Conservation (phyloP, 768 basidiomycete species). For the Epithele typhae region DNA sequence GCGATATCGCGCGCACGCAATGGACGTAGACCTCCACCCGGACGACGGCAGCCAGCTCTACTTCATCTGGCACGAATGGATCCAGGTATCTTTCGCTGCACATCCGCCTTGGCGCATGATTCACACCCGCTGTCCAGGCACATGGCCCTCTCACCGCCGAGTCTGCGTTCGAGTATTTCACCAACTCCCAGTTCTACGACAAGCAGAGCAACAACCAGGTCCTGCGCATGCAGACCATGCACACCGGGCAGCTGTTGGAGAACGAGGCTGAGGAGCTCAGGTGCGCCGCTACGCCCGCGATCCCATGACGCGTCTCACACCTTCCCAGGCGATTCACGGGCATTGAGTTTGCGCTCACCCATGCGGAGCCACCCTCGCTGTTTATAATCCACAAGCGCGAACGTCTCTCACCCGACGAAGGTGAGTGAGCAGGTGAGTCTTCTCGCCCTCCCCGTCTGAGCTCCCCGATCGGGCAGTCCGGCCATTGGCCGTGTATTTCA, state of each 20-base stretch:
- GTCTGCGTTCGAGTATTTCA: slow-evolving; percentile 88
- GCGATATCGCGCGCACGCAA: slow-evolving; percentile 14
- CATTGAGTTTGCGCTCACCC: slow-evolving; percentile 81
- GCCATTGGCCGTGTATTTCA: slow-evolving; percentile 80
- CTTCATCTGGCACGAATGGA: slow-evolving; percentile 92
- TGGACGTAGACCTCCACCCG: slow-evolving; percentile 68
- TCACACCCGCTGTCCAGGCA: slow-evolving; percentile 9
- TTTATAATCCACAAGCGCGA: slow-evolving; percentile 91
- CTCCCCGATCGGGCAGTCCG: slow-evolving; percentile 42
- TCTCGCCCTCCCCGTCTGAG: slow-evolving; percentile 2
- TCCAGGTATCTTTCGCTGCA: slow-evolving; percentile 46
- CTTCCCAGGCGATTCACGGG: slow-evolving; percentile 73
- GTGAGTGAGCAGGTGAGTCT: slow-evolving; percentile 36
- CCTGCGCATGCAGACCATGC: slow-evolving; percentile 90
- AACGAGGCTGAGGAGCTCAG: slow-evolving; percentile 86
- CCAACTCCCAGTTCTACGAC: slow-evolving; percentile 90
- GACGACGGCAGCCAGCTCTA: slow-evolving; percentile 81
- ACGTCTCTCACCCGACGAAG: slow-evolving; percentile 77
- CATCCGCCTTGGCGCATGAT: background rate
- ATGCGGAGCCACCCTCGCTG: slow-evolving; percentile 72
- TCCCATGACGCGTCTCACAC: slow-evolving; percentile 1
- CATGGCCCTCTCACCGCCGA: slow-evolving; percentile 70
- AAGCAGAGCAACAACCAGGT: slow-evolving; percentile 92
- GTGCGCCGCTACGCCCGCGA: slow-evolving; percentile 37
- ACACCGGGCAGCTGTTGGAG: slow-evolving; percentile 68